These are phyloP conservation scores for Carex kokanica DNA, from an alignment of 176 grass and related monocot genomes.

Conservation along the genomic window DNA sequence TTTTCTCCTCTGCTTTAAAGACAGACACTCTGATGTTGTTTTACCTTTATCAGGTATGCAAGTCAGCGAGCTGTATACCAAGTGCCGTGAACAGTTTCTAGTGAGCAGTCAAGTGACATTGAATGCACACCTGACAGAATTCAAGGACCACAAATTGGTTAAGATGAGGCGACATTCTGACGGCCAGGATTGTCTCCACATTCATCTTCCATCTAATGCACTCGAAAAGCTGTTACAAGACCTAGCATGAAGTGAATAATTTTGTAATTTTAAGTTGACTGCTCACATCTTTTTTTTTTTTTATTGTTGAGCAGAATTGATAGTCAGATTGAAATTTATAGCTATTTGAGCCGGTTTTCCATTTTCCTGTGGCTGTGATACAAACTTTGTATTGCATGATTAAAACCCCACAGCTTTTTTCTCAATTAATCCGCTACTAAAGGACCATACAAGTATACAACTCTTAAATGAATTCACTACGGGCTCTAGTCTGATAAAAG, in stretches of 20 bases:
- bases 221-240: slow-evolving; percentile 71
- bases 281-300: not conserved
- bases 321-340: not conserved
- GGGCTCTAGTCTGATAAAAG: too few species aligned
- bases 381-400: too few species aligned
- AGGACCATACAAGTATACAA: not conserved
- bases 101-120: slow-evolving; percentile 92
- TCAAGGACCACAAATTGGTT: slow-evolving; percentile 92
- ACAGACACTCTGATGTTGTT: not conserved
- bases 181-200: slow-evolving; percentile 80
- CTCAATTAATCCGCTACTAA: not conserved
- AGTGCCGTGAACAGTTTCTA: slow-evolving; percentile 80
- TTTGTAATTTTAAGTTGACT: not conserved
- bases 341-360: too few species aligned
- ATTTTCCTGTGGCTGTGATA: too few species aligned
- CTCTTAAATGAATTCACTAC: not conserved
- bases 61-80: slow-evolving; percentile 70
- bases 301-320: not conserved
- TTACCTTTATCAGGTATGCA: slow-evolving; percentile 69
- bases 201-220: slow-evolving; percentile 72
- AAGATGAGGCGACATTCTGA: slow-evolving; percentile 82
- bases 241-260: slow-evolving; percentile 40
- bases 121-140: slow-evolving; percentile 87
- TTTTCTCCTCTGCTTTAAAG: not conserved
- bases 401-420: too few species aligned